These are phyloP conservation scores for Tylopilus subfusipes DNA, from an alignment of 768 basidiomycete genomes.

Conservation along the genomic window DNA sequence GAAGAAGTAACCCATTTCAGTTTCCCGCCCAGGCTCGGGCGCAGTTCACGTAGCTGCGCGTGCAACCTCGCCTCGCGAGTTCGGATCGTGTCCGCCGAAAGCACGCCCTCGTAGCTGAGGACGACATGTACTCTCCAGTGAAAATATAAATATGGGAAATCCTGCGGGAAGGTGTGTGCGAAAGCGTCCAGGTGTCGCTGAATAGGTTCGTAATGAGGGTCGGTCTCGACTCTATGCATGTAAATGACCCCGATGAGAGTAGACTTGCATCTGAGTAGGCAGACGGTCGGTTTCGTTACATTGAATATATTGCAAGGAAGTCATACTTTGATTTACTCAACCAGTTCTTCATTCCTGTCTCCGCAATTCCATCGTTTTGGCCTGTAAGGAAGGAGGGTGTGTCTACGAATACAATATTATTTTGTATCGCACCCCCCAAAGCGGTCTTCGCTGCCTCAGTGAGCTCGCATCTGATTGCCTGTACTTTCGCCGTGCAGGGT, in stretches of 20 bases:
- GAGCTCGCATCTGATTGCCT: slow-evolving; percentile 15
- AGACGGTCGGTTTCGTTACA: not conserved
- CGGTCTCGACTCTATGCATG: slow-evolving; percentile 9
- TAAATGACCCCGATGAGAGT: slow-evolving; percentile 13
- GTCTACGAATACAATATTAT: slow-evolving; percentile 21
- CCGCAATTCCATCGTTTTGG: not conserved
- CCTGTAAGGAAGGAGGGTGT: slow-evolving; percentile 17
- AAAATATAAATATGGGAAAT: not conserved
- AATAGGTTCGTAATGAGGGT: not conserved
- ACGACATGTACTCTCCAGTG: slow-evolving; percentile 2
- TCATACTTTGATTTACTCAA: slow-evolving; percentile 1
- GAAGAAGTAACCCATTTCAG: not conserved
- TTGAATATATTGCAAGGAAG: not conserved
- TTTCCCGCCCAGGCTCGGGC: not conserved
- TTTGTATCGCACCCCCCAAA: not conserved
- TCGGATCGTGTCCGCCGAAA: fast-evolving
- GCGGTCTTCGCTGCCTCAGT: not conserved
- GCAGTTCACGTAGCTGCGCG: not conserved
- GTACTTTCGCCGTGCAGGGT: not conserved
- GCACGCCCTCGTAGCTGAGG: not conserved
- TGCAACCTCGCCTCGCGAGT: not conserved
- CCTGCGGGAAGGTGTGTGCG: not conserved
- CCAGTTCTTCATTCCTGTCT: slow-evolving; percentile 5
- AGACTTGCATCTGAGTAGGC: slow-evolving; percentile 6
- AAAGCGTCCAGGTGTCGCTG: slow-evolving; percentile 7